Conservation (phyloP, 805 yeast genomes). For the Ogataea corticis region DNA sequence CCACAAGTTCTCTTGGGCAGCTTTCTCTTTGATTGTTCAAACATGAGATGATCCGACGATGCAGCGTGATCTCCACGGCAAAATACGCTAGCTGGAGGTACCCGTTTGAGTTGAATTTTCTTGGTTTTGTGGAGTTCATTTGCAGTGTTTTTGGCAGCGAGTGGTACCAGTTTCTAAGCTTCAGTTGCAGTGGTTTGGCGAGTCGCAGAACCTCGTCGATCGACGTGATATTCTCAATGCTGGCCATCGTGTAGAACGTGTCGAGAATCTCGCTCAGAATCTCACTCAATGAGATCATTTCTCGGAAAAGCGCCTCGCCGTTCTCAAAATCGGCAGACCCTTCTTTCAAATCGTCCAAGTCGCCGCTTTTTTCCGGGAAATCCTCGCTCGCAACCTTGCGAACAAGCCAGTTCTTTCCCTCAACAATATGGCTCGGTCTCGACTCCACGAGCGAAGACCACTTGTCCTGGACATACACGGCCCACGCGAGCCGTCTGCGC, state of each 20-base stretch:
- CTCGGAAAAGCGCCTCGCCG: constrained; percentile 69
- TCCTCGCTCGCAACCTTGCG: constrained; percentile 67
- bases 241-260: constrained; percentile 69
- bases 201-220: constrained; percentile 67
- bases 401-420: constrained; percentile 80
- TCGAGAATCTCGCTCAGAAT: constrained; percentile 72
- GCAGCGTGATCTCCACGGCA: constrained; percentile 86
- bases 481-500: constrained; percentile 91
- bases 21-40: constrained; percentile 37
- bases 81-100: constrained; percentile 82
- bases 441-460: constrained; percentile 85
- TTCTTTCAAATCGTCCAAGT: constrained; percentile 39
- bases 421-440: constrained; percentile 77
- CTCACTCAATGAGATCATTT: constrained; percentile 62
- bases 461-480: constrained; percentile 87
- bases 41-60: constrained; percentile 68
- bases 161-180: constrained; percentile 75
- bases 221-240: constrained; percentile 54
- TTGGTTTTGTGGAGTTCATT: constrained; percentile 58
- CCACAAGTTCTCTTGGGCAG: constrained; percentile 52
- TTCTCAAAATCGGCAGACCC: constrained; percentile 69
- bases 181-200: constrained; percentile 81
- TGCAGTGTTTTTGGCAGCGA: constrained; percentile 64
- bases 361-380: constrained; percentile 65
- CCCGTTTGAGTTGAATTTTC: constrained; percentile 72